A percentile compares a stretch with the other conserved stretches of the same genome.
Evolutionary conservation across 176 grass and related monocot species (phyloP).

Genomic region (Oryza officinalis): DNA sequence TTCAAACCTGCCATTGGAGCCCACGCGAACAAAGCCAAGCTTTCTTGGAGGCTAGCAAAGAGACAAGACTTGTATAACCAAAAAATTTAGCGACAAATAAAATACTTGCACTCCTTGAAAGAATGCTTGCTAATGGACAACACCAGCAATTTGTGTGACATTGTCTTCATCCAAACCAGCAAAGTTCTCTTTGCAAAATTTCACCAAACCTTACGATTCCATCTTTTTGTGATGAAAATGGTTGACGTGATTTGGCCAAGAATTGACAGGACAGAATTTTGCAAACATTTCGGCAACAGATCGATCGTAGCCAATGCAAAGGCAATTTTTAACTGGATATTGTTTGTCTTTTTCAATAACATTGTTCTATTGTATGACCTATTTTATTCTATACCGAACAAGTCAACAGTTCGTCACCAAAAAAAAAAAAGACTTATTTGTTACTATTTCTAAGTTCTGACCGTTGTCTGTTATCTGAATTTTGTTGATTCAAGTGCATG

Average conservation of each 20-base stretch:
- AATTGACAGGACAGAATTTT: background rate
- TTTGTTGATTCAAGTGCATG: background rate
- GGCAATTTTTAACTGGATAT: background rate
- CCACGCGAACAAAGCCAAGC: background rate
- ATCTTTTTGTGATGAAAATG: background rate
- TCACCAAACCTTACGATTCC: background rate
- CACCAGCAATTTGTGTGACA: background rate
- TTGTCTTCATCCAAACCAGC: background rate
- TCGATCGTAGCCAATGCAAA: background rate
- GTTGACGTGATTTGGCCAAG: background rate
- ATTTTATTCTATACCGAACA: background rate
- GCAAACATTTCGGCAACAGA: background rate
- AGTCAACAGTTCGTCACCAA: background rate
- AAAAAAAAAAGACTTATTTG: background rate
- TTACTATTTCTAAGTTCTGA: background rate
- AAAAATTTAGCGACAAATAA: background rate
- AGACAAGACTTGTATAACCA: background rate
- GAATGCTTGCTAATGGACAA: background rate
- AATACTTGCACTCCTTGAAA: background rate
- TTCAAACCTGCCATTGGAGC: constrained; percentile 16
- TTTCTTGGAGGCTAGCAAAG: background rate
- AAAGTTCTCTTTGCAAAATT: background rate
- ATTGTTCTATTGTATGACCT: background rate
- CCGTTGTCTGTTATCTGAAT: background rate
- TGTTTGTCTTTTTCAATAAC: background rate